Conservation (phyloP, 306 rosid species). For the barrel medic (Medicago truncatula) region MtrunA17r5.0-ANR NC_053046.1:30463501-30464000, state of each 20-base stretch:
- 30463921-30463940: neutral
- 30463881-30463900: constrained; percentile 59
- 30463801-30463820: neutral
- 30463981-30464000: no score
- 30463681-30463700: constrained; percentile 52
- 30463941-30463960: neutral
- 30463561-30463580: no score
- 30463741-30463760: constrained; percentile 57
- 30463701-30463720: constrained; percentile 56
- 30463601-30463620: neutral
- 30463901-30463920: constrained; percentile 53
- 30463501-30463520: constrained; percentile 63
- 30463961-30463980: no score
- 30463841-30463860: constrained; percentile 63
- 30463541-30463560: constrained; percentile 39
- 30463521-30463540: constrained; percentile 60
- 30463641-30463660: constrained; percentile 26
- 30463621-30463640: neutral
- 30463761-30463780: constrained; percentile 50
- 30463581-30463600: neutral
- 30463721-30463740: constrained; percentile 64
- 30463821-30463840: constrained; percentile 24
- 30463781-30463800: constrained; percentile 28
- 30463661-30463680: constrained; percentile 49
- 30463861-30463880: constrained; percentile 58